Conservation (phyloP, 2,329 filamentous ascomycete genomes). For the Nemania serpens region DNA sequence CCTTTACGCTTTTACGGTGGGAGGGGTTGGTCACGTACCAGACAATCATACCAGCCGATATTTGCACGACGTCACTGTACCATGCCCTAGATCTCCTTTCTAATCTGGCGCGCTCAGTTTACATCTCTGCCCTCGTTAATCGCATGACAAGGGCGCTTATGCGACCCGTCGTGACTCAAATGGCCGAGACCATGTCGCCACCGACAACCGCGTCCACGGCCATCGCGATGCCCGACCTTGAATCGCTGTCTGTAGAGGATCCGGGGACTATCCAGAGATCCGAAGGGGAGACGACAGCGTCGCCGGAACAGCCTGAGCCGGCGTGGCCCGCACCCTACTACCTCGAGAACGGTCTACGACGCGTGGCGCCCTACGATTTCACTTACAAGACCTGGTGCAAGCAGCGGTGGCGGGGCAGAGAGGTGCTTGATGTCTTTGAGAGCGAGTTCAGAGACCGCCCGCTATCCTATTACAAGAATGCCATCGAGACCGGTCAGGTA, state of each 20-base stretch:
- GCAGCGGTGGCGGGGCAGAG: conserved; percentile 84
- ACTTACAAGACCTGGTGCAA: conserved; percentile 97
- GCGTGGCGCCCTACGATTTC: conserved; percentile 84
- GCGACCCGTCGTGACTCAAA: conserved; percentile 30
- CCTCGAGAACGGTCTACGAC: conserved; percentile 79
- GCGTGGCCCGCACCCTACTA: conserved; percentile 72
- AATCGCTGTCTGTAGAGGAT: conserved; percentile 24
- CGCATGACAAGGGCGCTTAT: conserved; percentile 6
- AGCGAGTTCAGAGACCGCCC: conserved; percentile 91
- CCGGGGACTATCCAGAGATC: not conserved
- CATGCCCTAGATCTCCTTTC: conserved; percentile 3
- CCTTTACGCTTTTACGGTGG: too few relatives aligned
- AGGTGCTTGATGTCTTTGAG: conserved; percentile 84
- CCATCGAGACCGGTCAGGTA: conserved; percentile 80
- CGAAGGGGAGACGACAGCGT: conserved; percentile 21
- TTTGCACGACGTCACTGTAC: not conserved
- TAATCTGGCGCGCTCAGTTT: not conserved
- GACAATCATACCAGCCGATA: not conserved
- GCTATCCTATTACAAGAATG: conserved; percentile 81
- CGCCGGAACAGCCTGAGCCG: conserved; percentile 42
- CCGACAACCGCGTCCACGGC: conserved; percentile 20
- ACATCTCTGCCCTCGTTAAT: conserved; percentile 6
- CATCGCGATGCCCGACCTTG: conserved; percentile 21
- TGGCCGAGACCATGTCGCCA: conserved; percentile 8
- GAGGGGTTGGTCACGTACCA: not conserved